Percentiles rank a stretch among this genome's conserved stretches.
phyloP scores from a whole-genome alignment of 192 early-diverging fungal species.

The Mortierella claussenii region DNA sequence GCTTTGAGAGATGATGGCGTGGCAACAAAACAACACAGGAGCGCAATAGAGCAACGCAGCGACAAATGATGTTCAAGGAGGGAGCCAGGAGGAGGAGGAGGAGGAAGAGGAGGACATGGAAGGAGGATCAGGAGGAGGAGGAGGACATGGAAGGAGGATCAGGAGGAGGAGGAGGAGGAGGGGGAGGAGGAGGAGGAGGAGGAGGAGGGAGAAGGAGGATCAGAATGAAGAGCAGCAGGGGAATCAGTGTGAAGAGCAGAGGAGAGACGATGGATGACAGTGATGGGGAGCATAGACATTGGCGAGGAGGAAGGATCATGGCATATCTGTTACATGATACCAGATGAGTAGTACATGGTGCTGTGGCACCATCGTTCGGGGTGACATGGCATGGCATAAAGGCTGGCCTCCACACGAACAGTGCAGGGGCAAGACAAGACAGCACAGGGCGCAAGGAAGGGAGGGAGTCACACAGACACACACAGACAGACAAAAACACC shows the following conservation, averaged over 20 bases:
- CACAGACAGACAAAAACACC: too few species aligned
- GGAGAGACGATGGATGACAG: not conserved
- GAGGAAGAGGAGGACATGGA: constrained; percentile 4
- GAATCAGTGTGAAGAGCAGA: too few species aligned
- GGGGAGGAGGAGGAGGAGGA: constrained; percentile 10
- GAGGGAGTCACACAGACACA: too few species aligned
- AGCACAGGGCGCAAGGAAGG: too few species aligned
- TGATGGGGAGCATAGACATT: not conserved
- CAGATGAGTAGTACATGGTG: too few species aligned
- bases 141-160: constrained; percentile 6
- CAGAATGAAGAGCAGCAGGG: constrained; percentile 1
- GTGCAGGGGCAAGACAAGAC: too few species aligned
- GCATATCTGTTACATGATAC: too few species aligned
- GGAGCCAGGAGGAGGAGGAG: constrained; percentile 21
- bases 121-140: constrained; percentile 16
- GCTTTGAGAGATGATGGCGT: constrained; percentile 8
- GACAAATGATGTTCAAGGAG: constrained; percentile 7
- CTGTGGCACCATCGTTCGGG: too few species aligned
- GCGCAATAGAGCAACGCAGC: not conserved
- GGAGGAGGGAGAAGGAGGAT: not conserved
- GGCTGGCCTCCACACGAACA: too few species aligned
- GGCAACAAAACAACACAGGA: not conserved
- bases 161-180: constrained; percentile 17
- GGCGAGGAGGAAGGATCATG: too few species aligned
- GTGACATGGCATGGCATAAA: too few species aligned